Conservation (phyloP, 345 rosid genomes). For the Pseudoturritis turrita region DNA sequence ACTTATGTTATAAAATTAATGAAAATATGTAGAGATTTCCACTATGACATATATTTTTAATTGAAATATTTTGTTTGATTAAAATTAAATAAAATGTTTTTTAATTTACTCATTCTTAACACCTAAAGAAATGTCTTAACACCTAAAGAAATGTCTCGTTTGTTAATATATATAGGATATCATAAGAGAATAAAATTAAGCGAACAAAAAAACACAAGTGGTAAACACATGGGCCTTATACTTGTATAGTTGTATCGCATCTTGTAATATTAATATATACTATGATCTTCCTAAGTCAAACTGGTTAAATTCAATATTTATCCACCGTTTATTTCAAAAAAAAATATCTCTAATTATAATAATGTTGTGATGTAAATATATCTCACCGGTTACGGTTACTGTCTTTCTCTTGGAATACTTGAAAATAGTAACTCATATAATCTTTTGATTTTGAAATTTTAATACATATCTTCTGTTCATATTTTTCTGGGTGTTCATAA, state of each 20-base stretch:
- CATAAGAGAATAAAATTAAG: not conserved
- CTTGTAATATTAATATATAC: not conserved
- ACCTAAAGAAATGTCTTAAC: no score
- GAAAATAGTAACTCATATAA: not conserved
- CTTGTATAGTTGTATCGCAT: conserved; percentile 12
- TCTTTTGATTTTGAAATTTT: not conserved
- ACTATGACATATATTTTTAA: no score
- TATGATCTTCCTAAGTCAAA: conserved; percentile 15
- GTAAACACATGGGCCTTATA: conserved; percentile 10
- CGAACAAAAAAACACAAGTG: not conserved
- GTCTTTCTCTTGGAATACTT: conserved; percentile 1
- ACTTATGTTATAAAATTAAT: no score
- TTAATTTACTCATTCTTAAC: no score
- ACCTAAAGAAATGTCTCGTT: no score
- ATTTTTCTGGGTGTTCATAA: no score
- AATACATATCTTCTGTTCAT: no score
- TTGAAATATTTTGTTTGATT: no score
- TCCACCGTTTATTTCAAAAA: conserved; percentile 15
- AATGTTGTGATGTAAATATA: not conserved
- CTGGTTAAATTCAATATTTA: not conserved
- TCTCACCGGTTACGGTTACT: conserved; percentile 14
- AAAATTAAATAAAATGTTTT: no score
- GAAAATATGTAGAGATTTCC: no score
- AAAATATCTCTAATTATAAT: no score
- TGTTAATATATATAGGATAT: no score